Conservation (phyloP, 176 grass and related monocot species). For the Raddia guianensis region DNA sequence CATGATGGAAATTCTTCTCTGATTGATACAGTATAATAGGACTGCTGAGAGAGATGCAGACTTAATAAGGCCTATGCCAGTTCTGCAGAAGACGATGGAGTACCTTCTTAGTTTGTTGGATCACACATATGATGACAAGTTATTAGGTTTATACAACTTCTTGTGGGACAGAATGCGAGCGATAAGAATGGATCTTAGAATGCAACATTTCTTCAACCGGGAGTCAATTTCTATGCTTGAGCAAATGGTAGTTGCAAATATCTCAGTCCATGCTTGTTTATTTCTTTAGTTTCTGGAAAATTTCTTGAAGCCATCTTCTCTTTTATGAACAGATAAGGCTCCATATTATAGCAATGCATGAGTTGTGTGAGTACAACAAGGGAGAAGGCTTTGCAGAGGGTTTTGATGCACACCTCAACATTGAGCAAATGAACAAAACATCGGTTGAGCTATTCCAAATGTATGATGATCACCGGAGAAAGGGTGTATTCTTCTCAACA, state of each 20-base stretch:
- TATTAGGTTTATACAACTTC: conserved; percentile 93
- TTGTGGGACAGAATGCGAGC: conserved; percentile 99
- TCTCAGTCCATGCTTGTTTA: not conserved
- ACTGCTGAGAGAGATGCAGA: conserved; percentile 85
- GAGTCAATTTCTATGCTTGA: conserved; percentile 93
- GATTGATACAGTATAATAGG: conserved; percentile 88
- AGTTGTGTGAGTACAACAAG: conserved; percentile 89
- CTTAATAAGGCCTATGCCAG: conserved; percentile 92
- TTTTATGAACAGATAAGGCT: conserved; percentile 78
- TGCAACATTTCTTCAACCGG: conserved; percentile 91
- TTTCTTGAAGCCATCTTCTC: conserved; percentile 16
- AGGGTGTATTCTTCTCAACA: conserved; percentile 69
- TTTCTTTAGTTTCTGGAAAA: not conserved
- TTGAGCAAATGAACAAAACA: conserved; percentile 99
- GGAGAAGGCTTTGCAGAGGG: conserved; percentile 96
- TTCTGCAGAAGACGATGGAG: conserved; percentile 84
- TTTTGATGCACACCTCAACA: conserved; percentile 97
- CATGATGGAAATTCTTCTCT: conserved; percentile 57
- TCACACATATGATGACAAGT: conserved; percentile 71
- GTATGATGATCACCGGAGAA: conserved; percentile 89
- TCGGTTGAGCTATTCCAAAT: conserved; percentile 97
- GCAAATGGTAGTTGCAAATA: conserved; percentile 75
- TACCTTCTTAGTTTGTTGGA: conserved; percentile 91
- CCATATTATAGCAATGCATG: conserved; percentile 94
- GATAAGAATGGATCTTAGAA: conserved; percentile 97